Conservation (phyloP, 106 monocot genomes). For the Narthecium ossifragum region DNA sequence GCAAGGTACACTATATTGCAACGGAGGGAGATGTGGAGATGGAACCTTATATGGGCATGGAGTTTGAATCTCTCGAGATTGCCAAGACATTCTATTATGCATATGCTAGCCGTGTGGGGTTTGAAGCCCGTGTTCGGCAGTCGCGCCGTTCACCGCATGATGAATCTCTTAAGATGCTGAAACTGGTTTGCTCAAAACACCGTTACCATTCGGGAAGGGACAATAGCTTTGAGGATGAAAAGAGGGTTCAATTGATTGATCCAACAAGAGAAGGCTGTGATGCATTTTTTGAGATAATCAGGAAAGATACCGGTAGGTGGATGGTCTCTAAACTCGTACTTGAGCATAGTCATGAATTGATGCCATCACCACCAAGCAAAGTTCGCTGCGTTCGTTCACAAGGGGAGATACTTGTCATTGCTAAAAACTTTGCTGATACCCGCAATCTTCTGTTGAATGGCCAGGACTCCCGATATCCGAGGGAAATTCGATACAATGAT, state of each 20-base stretch:
- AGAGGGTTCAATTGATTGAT: conserved; percentile 23
- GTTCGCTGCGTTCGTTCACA: conserved; percentile 69
- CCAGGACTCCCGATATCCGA: conserved; percentile 36
- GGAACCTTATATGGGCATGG: conserved; percentile 71
- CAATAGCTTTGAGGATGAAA: conserved; percentile 33
- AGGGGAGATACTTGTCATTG: conserved; percentile 75
- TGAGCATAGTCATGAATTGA: conserved; percentile 56
- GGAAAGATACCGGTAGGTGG: conserved; percentile 56
- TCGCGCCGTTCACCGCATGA: conserved; percentile 57
- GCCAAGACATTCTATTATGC: conserved; percentile 74
- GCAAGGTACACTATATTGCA: conserved; percentile 71
- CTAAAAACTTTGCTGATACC: conserved; percentile 69
- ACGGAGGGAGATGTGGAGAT: conserved; percentile 56
- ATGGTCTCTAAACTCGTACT: conserved; percentile 56
- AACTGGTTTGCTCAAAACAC: conserved; percentile 66
- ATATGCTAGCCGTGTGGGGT: conserved; percentile 66
- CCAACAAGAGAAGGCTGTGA: conserved; percentile 50
- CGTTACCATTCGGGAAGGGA: conserved; percentile 68
- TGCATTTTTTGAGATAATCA: conserved; percentile 68
- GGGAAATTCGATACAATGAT: conserved; percentile 56
- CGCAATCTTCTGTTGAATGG: conserved; percentile 63
- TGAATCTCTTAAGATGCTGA: conserved; percentile 66
- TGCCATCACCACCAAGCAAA: conserved; percentile 48
- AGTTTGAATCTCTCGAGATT: conserved; percentile 60
- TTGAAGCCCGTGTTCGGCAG: conserved; percentile 76